phyloP scores from a whole-genome alignment of 2,329 filamentous ascomycete genomes.

The Trichophyton mentagrophytes region DNA sequence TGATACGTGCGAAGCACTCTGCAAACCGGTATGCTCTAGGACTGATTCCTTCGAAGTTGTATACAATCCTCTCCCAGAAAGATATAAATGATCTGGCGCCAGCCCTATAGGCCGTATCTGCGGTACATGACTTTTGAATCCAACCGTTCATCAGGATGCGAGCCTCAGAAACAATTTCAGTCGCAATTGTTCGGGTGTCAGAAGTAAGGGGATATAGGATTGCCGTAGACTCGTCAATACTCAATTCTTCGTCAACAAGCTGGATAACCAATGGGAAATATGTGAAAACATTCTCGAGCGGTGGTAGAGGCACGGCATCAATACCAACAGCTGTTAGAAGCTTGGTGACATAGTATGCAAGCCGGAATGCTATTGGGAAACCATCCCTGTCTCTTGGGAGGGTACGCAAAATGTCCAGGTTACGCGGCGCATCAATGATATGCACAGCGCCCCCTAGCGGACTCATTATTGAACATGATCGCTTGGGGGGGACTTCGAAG shows the following conservation, averaged over 20 bases:
- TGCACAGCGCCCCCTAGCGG: slow-evolving; percentile 57
- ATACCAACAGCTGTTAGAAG: slow-evolving; percentile 39
- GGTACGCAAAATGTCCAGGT: not conserved
- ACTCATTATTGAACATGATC: slow-evolving; percentile 61
- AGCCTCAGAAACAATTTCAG: slow-evolving; percentile 41
- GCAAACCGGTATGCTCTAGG: slow-evolving; percentile 28
- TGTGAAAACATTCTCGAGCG: slow-evolving; percentile 32
- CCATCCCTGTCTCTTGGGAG: slow-evolving; percentile 47
- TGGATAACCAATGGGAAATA: slow-evolving; percentile 44
- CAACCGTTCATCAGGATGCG: slow-evolving; percentile 37
- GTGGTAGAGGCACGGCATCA: slow-evolving; percentile 21
- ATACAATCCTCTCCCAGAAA: slow-evolving; percentile 27
- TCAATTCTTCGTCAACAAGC: slow-evolving; percentile 48
- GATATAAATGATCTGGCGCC: slow-evolving; percentile 11
- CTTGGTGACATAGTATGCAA: slow-evolving; percentile 56
- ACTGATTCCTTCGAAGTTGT: slow-evolving; percentile 20
- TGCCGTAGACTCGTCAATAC: slow-evolving; percentile 42
- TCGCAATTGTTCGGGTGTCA: slow-evolving; percentile 41
- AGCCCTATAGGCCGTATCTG: not conserved
- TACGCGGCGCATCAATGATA: slow-evolving; percentile 36
- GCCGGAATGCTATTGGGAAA: slow-evolving; percentile 59
- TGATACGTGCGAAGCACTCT: slow-evolving; percentile 30
- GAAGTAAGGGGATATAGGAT: slow-evolving; percentile 38
- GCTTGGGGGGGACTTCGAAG: slow-evolving; percentile 27
- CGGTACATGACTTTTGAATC: slow-evolving; percentile 17